Percentiles rank a stretch among this genome's conserved stretches.
These are phyloP conservation scores for Volvox reticuliferus DNA, from an alignment of 139 green algal species.

Conservation along the genomic window DNA sequence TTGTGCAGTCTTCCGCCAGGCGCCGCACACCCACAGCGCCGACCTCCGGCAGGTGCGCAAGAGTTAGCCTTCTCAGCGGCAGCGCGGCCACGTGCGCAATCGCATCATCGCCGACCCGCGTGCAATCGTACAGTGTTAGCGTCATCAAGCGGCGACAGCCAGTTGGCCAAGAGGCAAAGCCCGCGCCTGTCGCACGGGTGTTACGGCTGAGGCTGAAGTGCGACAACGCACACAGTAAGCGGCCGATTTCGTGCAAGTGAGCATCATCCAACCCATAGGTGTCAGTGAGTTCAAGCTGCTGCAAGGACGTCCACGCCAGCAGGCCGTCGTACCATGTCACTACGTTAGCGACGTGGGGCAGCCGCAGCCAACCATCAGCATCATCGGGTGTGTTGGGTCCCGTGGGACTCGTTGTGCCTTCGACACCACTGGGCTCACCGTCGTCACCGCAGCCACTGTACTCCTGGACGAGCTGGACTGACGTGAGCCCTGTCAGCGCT, in stretches of 20 bases:
- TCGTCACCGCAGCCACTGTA: neutral
- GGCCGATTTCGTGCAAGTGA: neutral
- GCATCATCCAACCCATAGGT: neutral
- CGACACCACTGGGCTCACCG: neutral
- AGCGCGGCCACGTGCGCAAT: slow-evolving; percentile 4
- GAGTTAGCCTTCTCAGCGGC: neutral
- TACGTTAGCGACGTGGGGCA: too few species aligned
- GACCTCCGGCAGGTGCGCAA: slow-evolving; percentile 10
- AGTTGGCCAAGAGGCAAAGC: slow-evolving; percentile 15
- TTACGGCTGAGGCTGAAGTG: slow-evolving; percentile 23
- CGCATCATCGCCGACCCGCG: neutral
- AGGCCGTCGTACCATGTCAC: slow-evolving; percentile 1
- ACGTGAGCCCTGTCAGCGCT: slow-evolving; percentile 14
- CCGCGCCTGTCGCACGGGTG: neutral
- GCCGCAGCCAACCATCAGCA: neutral
- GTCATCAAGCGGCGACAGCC: neutral
- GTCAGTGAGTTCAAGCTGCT: neutral
- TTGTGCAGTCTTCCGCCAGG: neutral
- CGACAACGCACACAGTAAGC: neutral
- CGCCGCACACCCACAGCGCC: neutral
- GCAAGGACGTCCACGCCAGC: neutral
- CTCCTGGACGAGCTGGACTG: neutral
- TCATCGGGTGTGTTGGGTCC: neutral
- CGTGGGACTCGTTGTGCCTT: neutral
- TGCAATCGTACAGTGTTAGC: slow-evolving; percentile 21